These are phyloP conservation scores for Lachnum nothofagi DNA, from an alignment of 2,329 filamentous ascomycete genomes.

Conservation along the genomic window DNA sequence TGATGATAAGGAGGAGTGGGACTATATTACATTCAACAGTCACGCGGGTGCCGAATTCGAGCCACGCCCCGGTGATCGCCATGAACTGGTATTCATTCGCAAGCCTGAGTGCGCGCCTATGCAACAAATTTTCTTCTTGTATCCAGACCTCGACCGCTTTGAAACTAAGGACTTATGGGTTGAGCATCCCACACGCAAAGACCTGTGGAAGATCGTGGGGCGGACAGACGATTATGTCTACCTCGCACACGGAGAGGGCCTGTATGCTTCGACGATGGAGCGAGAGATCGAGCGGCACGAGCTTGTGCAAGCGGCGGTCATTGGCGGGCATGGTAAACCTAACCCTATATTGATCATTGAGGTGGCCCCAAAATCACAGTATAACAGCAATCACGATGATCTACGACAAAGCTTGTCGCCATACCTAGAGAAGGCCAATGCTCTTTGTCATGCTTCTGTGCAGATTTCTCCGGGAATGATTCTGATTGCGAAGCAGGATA, in stretches of 20 bases:
- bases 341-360: neutral
- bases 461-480: too few species aligned
- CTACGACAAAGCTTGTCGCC: too few species aligned
- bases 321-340: neutral
- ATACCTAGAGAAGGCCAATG: too few species aligned
- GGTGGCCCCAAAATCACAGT: too few species aligned
- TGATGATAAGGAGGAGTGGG: constrained; percentile 1
- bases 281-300: constrained; percentile 5
- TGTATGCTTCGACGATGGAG: constrained; percentile 2
- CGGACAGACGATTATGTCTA: constrained; percentile 9
- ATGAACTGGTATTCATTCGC: constrained; percentile 1
- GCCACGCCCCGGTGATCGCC: neutral
- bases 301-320: neutral
- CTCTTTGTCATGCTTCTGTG: too few species aligned
- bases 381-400: too few species aligned
- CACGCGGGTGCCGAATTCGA: neutral
- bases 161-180: constrained; percentile 9
- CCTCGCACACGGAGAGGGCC: constrained; percentile 2
- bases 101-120: constrained; percentile 1
- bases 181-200: constrained; percentile 8
- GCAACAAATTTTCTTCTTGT: constrained; percentile 2
- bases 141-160: constrained; percentile 1
- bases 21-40: constrained; percentile 2
- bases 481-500: too few species aligned
- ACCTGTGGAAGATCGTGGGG: constrained; percentile 9